A percentile compares a stretch with the other conserved stretches of the same genome.
phyloP scores from a whole-genome alignment of 306 rosid species.

The Dryas drummondii region DNA sequence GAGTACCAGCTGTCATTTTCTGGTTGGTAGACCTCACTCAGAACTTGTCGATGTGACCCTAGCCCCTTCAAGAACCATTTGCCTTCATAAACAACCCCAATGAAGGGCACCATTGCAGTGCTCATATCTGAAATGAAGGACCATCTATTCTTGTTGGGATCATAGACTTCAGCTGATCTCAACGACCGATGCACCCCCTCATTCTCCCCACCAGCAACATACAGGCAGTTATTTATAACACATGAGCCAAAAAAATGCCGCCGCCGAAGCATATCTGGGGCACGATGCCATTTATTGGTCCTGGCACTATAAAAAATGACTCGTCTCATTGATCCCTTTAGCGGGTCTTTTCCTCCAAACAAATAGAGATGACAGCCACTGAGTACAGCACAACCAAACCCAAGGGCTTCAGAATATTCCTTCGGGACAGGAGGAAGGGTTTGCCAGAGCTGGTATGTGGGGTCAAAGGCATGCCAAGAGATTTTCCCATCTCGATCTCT shows the following conservation, averaged over 20 bases:
- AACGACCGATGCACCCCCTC: slow-evolving; percentile 71
- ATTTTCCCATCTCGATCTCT: slow-evolving; percentile 84
- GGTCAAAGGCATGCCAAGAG: slow-evolving; percentile 93
- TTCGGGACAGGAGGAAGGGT: slow-evolving; percentile 87
- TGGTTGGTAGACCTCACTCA: slow-evolving; percentile 78
- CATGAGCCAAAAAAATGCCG: slow-evolving; percentile 82
- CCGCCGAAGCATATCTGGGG: slow-evolving; percentile 88
- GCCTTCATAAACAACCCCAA: slow-evolving; percentile 77
- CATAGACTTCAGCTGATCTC: slow-evolving; percentile 82
- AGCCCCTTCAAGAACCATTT: slow-evolving; percentile 87
- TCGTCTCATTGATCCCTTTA: slow-evolving; percentile 84
- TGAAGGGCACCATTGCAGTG: slow-evolving; percentile 87
- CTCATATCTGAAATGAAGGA: slow-evolving; percentile 79
- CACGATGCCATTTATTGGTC: slow-evolving; percentile 93
- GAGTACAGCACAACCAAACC: slow-evolving; percentile 91
- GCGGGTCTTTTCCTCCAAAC: slow-evolving; percentile 85
- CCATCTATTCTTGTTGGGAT: slow-evolving; percentile 87
- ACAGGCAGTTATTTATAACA: slow-evolving; percentile 80
- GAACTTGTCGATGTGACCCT: slow-evolving; percentile 76
- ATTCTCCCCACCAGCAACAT: slow-evolving; percentile 87
- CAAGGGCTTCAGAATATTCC: slow-evolving; percentile 88
- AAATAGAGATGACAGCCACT: slow-evolving; percentile 82
- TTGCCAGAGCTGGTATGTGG: slow-evolving; percentile 80
- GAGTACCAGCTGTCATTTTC: slow-evolving; percentile 69
- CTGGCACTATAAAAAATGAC: slow-evolving; percentile 76